These are phyloP conservation scores for Paracamarosporium sp. DNA, from an alignment of 2,329 filamentous ascomycete species.

Conservation along the genomic window DNA sequence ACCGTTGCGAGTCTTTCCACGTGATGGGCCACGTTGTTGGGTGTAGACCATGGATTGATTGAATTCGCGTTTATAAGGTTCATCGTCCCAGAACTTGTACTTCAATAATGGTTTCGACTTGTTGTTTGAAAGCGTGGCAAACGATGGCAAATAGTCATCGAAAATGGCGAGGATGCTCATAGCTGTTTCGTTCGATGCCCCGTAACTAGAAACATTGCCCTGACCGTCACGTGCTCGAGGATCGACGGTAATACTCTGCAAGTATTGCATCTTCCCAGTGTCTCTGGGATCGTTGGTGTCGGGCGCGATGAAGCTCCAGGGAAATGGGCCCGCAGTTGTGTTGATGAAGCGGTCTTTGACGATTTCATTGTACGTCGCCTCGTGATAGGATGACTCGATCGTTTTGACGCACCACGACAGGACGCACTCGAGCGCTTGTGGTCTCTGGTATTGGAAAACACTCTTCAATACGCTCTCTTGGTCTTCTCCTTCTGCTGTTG, in stretches of 20 bases:
- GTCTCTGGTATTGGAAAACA: conserved; percentile 10
- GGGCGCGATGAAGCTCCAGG: conserved; percentile 2
- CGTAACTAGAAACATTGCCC: conserved; percentile 7
- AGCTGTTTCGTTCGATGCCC: conserved; percentile 14
- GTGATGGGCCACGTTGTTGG: conserved; percentile 16
- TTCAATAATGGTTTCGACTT: neutral
- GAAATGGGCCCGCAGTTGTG: conserved; percentile 12
- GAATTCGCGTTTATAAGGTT: neutral
- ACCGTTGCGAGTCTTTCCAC: conserved; percentile 17
- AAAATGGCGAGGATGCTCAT: conserved; percentile 14
- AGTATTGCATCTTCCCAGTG: neutral
- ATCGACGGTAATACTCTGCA: conserved; percentile 12
- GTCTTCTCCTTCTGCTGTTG: conserved; percentile 7
- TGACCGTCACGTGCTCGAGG: neutral
- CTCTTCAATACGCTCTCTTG: conserved; percentile 10
- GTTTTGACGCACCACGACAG: conserved; percentile 23
- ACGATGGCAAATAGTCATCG: conserved; percentile 19
- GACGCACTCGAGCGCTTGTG: conserved; percentile 16
- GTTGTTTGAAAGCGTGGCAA: neutral
- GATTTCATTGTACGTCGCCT: conserved; percentile 16
- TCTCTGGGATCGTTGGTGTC: neutral
- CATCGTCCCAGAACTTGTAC: neutral
- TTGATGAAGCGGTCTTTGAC: conserved; percentile 17
- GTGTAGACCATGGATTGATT: conserved; percentile 16
- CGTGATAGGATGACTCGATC: conserved; percentile 17